These are phyloP conservation scores for Exutisphaerella laricina DNA, from an alignment of 2,329 filamentous ascomycete genomes.

Conservation along the genomic window DNA sequence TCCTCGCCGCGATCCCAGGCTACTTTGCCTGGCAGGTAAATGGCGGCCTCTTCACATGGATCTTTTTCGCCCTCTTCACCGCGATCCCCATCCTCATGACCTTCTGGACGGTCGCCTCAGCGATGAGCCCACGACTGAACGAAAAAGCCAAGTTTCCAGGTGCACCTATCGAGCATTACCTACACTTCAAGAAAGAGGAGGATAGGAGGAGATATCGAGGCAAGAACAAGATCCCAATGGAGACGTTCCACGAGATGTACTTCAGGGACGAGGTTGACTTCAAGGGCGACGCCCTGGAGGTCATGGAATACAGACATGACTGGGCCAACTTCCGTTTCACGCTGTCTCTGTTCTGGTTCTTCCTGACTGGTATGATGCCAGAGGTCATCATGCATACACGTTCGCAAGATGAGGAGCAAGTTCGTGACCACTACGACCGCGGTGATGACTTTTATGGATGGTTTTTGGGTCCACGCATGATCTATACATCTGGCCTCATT, in stretches of 20 bases:
- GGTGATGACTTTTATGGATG: slow-evolving; percentile 98
- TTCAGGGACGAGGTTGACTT: slow-evolving; percentile 92
- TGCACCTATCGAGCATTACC: slow-evolving; percentile 83
- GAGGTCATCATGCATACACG: slow-evolving; percentile 90
- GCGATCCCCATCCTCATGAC: slow-evolving; percentile 70
- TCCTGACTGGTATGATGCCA: slow-evolving; percentile 79
- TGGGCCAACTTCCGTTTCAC: slow-evolving; percentile 96
- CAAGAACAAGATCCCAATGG: slow-evolving; percentile 75
- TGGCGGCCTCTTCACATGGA: slow-evolving; percentile 77
- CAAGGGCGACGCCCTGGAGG: slow-evolving; percentile 85
- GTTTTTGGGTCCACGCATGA: slow-evolving; percentile 98
- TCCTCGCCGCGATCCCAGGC: slow-evolving; percentile 66
- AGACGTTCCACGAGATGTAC: slow-evolving; percentile 98
- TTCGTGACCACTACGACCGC: slow-evolving; percentile 94
- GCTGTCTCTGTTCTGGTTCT: slow-evolving; percentile 75
- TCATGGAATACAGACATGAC: slow-evolving; percentile 90
- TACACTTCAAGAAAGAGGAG: slow-evolving; percentile 65
- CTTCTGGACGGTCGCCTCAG: slow-evolving; percentile 77
- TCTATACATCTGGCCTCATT: slow-evolving; percentile 95
- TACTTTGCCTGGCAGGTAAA: slow-evolving; percentile 79
- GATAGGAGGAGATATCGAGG: slow-evolving; percentile 65
- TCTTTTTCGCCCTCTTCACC: slow-evolving; percentile 79
- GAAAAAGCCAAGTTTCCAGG: slow-evolving; percentile 86
- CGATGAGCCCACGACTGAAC: slow-evolving; percentile 80
- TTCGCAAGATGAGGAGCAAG: slow-evolving; percentile 95